Base-by-base conservation (phyloP, 148 eudicot species). In the Chenopodium berlandieri region DNA sequence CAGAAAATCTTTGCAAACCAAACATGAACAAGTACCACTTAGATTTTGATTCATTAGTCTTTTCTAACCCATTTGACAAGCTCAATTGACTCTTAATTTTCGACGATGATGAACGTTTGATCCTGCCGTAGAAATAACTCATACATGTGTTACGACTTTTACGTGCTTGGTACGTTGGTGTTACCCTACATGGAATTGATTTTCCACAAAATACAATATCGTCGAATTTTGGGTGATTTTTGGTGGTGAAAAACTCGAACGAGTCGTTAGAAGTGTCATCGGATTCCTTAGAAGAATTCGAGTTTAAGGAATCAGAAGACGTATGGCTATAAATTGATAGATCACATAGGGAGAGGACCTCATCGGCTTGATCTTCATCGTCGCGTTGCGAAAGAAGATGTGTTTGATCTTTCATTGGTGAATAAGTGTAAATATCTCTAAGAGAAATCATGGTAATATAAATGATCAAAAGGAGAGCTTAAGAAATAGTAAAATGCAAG, bases 191-290 rank as follows among this genome's bases (percentile, higher is more conserved):
- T 40, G 79, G 76, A 20, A 83, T 83, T 5, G 74, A 11, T 23
- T 74, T 83, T 2, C 85, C 85, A 83, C 85, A 83, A 17, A 83
- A 83, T 31, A 83, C 22, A 22, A 83, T 66, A 19, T 73, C 47
- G 17, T 83, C 71, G 4, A 37, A 50, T 40, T 73, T 66, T 16
- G 31, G 78, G 54, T 13, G 73, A 2, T 30, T 48, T 62, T 50
- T 31, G 1, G 19, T 17, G 9, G 56, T 74, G 78, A 78, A 52
- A 32, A 83, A 83, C 85, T 83, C 85, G 69, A 83, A 83, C 7
- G 75, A 37, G 3, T 73, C 78, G 31, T 64, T 50, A 9, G 62
- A 60, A 32, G n/a, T 46, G 14, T 47, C 62, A 17, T 52, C 68
- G 9, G 32, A 14, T 40, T 31, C 75, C 2, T 37, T 20, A 16